Base-by-base conservation (phyloP, 2,329 filamentous ascomycete genomes). In the Penicillium occitanis region DNA sequence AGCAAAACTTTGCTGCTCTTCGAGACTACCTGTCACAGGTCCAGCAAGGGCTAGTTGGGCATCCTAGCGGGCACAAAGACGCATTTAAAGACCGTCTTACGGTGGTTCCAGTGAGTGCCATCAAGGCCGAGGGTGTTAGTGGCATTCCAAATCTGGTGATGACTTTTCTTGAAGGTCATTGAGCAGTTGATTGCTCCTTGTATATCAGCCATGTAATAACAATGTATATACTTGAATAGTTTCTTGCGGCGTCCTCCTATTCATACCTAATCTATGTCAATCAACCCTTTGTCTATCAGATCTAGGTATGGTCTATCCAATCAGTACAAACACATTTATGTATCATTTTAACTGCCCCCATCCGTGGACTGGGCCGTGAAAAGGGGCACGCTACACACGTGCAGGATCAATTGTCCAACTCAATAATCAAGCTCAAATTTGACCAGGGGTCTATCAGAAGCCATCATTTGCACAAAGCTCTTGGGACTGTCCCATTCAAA, bases 101-200 rank as follows among this genome's bases (percentile, higher is more conserved):
- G 25, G 91, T 87, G 22, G 88, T 98, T 67, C 95, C 95, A 0
- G 88, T 98, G 58, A 96, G 93, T 76, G 95, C 94, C 58, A 96
- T 97, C 68, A 87, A 90, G 66, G 91, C 91, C 5, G 89, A 97
- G 75, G 93, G 94, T 2, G 89, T 96, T 8, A 87, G 92, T 65
- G 74, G 75, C 19, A 80, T 82, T 61, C 78, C 79, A 2, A 74
- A 75, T 46, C 73, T 79, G 46, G 76, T 80, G 40, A 77, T 81
- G 67, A 76, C 78, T 48, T 73, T 81, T 61, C 68, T 83, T 67
- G 78, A 80, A 55, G 74, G 67, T 42, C 65, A 65, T 44, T 70
- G 44, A 61, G 14, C 14, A 61, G 25, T 11, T 42, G 2, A 40
- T 37, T 33, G 17, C 33, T 19, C 14, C 14, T 19, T 60, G 57